Evolutionary conservation across 1,284 basidiomycete species (phyloP).

Genomic region (Irpex sp.): DNA sequence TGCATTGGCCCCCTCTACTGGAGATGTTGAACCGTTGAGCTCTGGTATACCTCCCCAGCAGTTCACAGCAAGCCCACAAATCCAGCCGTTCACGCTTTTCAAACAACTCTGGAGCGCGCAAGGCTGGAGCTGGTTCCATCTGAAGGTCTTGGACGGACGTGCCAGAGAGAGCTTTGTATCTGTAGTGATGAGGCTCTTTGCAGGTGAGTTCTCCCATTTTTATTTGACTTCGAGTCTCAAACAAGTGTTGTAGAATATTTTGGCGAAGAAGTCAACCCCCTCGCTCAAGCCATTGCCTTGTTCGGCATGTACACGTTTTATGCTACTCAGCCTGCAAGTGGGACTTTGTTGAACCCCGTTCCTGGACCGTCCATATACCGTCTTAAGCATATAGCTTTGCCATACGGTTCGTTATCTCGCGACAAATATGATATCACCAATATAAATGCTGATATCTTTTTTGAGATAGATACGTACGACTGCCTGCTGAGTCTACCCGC

Average conservation of each 20-base stretch:
- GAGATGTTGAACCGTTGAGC: too few relatives aligned
- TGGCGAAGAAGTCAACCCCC: constrained; percentile 41
- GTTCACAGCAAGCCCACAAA: background rate
- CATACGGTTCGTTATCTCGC: constrained; percentile 43
- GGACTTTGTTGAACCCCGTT: constrained; percentile 36
- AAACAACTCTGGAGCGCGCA: constrained; percentile 60
- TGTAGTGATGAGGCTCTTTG: constrained; percentile 57
- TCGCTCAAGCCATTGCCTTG: constrained; percentile 52
- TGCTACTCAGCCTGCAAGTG: constrained; percentile 46
- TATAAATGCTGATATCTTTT: constrained; percentile 6
- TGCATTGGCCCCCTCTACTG: too few relatives aligned
- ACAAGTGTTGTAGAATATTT: constrained; percentile 45
- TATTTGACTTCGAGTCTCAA: too few relatives aligned
- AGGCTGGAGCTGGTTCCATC: constrained; percentile 72
- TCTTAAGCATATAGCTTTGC: constrained; percentile 48
- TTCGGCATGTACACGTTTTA: constrained; percentile 70
- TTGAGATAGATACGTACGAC: constrained; percentile 47
- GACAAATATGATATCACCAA: background rate
- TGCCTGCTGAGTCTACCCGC: constrained; percentile 44
- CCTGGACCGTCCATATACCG: constrained; percentile 40
- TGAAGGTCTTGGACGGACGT: constrained; percentile 64
- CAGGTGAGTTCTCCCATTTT: constrained; percentile 40
- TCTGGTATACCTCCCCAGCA: too few relatives aligned
- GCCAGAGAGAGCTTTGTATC: constrained; percentile 57
- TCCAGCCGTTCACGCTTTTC: constrained; percentile 61